Evolutionary conservation across 1,284 basidiomycete genomes (phyloP), one percentile per base, ranked within the genome.

Genomic region (Austropuccinia psidii): DNA sequence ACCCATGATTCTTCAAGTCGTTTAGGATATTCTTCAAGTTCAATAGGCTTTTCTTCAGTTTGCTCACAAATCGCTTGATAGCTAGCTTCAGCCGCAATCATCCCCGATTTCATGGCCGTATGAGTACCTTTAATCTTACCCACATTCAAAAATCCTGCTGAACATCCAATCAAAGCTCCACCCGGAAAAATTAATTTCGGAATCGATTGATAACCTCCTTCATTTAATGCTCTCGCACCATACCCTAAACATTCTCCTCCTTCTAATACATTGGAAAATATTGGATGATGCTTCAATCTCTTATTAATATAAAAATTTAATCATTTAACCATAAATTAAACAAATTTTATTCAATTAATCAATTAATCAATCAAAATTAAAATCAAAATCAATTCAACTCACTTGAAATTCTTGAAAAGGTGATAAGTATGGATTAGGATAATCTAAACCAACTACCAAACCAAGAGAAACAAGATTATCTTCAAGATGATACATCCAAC

Each of bases 61-160:
- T 77, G 81, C 77, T 55, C 76, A 35, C 73, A 75, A n/a, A 76
- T 73, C 19, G 75, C 74, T 45, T 78, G 74, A 70, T 75, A 76
- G 49, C 78, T 79, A 62, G 80, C 77, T 3, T 98, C 95, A 2
- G 92, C 96, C 41, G 94, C 95, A 24, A 98, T 84, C 89, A 98
- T 98, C 24, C 95, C 95, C 54, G 89, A 91, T 84, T 98, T 96
- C 95, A 98, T 98, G n/a, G 95, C 94, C 75, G 95, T 98, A 81
- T 98, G 96, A 0, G 94, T 96, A n/a, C 95, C 95, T 82, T 98
- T 98, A 83, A 98, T 98, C 83, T 98, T 98, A 47, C 94, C 90
- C 17, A 97, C 87, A 82, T 98, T 98, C 74, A 98, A 86, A 82
- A 98, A 95, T 60, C 82, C 96, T 0, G 95, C 95, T 0, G 93